Evolutionary conservation across 345 rosid genomes (phyloP), one percentile per base, ranked within the genome.

Genomic region (Eucalyptus regnans): DNA sequence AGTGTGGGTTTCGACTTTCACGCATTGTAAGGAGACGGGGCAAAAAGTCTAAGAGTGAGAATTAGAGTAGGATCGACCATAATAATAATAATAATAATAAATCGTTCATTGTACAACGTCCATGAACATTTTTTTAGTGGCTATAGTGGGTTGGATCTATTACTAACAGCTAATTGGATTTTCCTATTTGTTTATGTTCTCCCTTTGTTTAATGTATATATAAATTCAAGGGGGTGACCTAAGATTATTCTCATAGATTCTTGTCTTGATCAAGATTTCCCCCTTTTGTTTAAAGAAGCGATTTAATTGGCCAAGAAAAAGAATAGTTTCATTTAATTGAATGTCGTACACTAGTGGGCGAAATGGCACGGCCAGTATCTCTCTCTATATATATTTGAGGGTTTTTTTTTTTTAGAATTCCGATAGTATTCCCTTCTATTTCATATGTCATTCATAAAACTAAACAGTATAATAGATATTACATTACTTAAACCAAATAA

Each of bases 1-100:
- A 37, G 41, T 37, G 41, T 37, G 4, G 41, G 41, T 37, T 37
- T 37, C 41, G 4, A 37, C 41, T 37, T 1, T 4, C 41, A 37
- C 43, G 4, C 43, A 1, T 1, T 41, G 43, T 5, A 41, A 41
- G 43, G 43, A 5, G 1, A 6, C 43, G 1, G 5, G 43, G 43
- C 43, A 41, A 41, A 41, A 41, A 41, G 5, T 41, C 43, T 5
- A 6, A 41, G 1, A 41, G 43, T 41, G 6, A 41, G 43, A 41
- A 5, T 41, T 41, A 41, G 43, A 41, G 1, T 41, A 41, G 5
- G 5, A 41, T 41, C 5, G 43, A 41, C 43, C 43, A 41, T 5
- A 37, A 37, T 4, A 37, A 37, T 37, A 37, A 37, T 37, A 37
- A 33, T 9, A 68, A 1, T 33, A 33, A 33, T 9, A 31, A 66